phyloP scores from a whole-genome alignment of 2,329 filamentous ascomycete species.

The Escovopsis sp. region DNA sequence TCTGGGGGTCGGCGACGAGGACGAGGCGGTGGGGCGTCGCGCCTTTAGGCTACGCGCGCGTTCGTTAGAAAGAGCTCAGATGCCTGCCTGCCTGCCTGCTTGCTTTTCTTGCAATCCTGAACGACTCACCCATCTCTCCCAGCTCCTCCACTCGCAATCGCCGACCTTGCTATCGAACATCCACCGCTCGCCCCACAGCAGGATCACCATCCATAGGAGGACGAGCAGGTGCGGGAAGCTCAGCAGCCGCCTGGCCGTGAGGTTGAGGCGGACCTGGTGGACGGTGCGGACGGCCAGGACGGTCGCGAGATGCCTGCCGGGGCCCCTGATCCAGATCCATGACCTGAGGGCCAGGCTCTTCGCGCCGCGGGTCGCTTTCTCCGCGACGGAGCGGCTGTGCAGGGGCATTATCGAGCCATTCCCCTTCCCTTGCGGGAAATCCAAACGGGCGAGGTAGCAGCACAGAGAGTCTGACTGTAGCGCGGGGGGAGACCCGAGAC shows the following conservation, averaged over 20 bases:
- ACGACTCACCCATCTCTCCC: constrained; percentile 76
- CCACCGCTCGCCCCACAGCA: constrained; percentile 77
- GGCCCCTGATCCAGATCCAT: constrained; percentile 28
- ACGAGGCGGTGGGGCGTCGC: constrained; percentile 71
- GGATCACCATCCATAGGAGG: constrained; percentile 55
- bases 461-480: no score
- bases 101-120: not conserved
- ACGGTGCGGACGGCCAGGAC: constrained; percentile 14
- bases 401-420: constrained; percentile 17
- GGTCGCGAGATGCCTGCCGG: constrained; percentile 21
- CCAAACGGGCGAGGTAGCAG: not conserved
- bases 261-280: constrained; percentile 22
- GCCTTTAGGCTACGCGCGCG: constrained; percentile 65
- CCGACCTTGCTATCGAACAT: constrained; percentile 57
- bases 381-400: constrained; percentile 10
- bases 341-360: constrained; percentile 15
- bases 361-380: constrained; percentile 10
- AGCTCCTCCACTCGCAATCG: constrained; percentile 65
- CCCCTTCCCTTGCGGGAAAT: constrained; percentile 6
- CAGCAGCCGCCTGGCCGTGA: constrained; percentile 35
- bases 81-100: no score
- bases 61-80: no score
- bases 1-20: constrained; percentile 78
- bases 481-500: not conserved
- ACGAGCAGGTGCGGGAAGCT: constrained; percentile 54